phyloP scores from a whole-genome alignment of 2,329 filamentous ascomycete genomes.

The Colletotrichum sp. region DNA sequence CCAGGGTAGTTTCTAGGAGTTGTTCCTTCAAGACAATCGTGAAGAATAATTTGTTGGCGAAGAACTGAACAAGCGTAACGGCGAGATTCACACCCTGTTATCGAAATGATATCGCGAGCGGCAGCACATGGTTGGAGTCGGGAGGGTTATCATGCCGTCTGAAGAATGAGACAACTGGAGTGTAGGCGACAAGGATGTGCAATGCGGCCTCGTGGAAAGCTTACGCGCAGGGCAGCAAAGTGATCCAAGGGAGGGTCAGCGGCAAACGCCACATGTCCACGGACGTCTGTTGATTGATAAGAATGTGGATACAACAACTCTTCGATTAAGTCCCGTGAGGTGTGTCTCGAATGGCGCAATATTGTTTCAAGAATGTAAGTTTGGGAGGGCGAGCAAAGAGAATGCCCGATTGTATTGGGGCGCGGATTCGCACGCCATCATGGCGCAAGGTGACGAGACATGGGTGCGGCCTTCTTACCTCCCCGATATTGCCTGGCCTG shows the following conservation, averaged over 20 bases:
- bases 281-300: neutral
- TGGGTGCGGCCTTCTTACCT: neutral
- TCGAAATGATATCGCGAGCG: neutral
- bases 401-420: neutral
- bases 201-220: neutral
- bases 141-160: neutral
- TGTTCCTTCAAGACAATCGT: neutral
- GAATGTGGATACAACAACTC: neutral
- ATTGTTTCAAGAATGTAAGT: constrained; percentile 1
- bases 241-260: neutral
- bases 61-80: neutral
- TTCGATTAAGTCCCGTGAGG: neutral
- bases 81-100: neutral
- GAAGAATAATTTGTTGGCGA: neutral
- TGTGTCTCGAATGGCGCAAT: constrained; percentile 7
- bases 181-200: neutral
- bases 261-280: neutral
- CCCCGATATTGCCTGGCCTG: neutral
- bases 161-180: neutral
- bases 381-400: neutral
- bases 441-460: constrained; percentile 12
- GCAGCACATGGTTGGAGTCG: neutral
- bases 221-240: neutral
- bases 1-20: neutral
- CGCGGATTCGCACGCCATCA: constrained; percentile 15